Base-by-base conservation (phyloP, 2,329 filamentous ascomycete genomes). In the Pseudogymnoascus sp. region DNA sequence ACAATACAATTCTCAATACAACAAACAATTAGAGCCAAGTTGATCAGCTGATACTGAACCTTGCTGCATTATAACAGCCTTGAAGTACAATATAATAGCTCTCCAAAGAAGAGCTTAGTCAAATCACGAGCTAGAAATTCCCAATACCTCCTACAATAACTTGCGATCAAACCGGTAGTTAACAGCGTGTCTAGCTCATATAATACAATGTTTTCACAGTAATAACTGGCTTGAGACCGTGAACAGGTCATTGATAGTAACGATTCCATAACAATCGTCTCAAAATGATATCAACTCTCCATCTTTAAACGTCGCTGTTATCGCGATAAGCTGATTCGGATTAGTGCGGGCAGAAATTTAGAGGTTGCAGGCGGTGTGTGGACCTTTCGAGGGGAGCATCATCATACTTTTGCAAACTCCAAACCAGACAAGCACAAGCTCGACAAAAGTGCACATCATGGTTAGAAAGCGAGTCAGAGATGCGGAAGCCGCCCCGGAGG, bases 381-480 rank as follows among this genome's bases (percentile, higher is more conserved):
- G 33, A 60, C 58, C 23, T 60, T 60, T 25, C 33, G 58, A 62
- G 42, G 60, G 45, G 25, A 52, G n/a, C 22, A 25, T 38, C 39
- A 36, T 62, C 12, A 28, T 30, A 36, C 33, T 36, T 58, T 62
- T 33, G 45, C 33, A 49, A 49, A n/a, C 41, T 33, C 19, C 42
- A n/a, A 35, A 14, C 41, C 12, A 38, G 60, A 61, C 60, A 61
- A 42, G 19, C 38, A 42, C 39, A 61, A 42, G 28, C 22, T 33
- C 28, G 28, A 25, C 25, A 45, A 42, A 61, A 19, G 35, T 61
- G 19, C 36, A 61, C 41, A 72, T 62, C 66, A 74, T 74, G 72
- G 72, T 73, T 58, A 73, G 70, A 65, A 74, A 74, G 58, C 69
- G 71, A 65, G 65, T 66, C 36, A 67, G 72, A 68, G 72, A 74